These are phyloP conservation scores for Xanthoconium separans DNA, from an alignment of 1,284 basidiomycete species.

Conservation along the genomic window DNA sequence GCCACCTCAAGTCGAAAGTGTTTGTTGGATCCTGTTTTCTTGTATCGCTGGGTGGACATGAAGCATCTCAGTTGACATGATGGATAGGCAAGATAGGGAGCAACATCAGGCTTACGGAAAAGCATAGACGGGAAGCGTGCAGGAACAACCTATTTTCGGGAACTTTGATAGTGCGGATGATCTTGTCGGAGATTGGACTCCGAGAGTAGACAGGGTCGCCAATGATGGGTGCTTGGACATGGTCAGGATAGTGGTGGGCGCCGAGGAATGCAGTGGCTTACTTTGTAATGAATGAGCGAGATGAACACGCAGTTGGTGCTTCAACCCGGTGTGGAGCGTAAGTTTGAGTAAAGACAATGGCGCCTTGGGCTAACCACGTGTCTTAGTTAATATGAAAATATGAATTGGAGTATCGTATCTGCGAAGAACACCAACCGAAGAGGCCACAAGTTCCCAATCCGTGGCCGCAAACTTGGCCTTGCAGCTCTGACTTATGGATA, in stretches of 20 bases:
- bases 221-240: slow-evolving; percentile 57
- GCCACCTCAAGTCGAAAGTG: slow-evolving; percentile 48
- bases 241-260: slow-evolving; percentile 7
- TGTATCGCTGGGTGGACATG: slow-evolving; percentile 44
- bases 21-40: slow-evolving; percentile 41
- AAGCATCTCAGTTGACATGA: neutral
- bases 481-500: slow-evolving; percentile 35
- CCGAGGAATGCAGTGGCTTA: slow-evolving; percentile 23
- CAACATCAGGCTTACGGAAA: slow-evolving; percentile 43
- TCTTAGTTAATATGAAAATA: slow-evolving; percentile 16
- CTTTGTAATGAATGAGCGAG: slow-evolving; percentile 51
- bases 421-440: slow-evolving; percentile 48
- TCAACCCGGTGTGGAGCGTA: slow-evolving; percentile 58
- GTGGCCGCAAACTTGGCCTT: slow-evolving; percentile 47
- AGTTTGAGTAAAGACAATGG: slow-evolving; percentile 60
- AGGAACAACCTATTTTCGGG: slow-evolving; percentile 54
- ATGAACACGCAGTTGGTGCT: slow-evolving; percentile 73
- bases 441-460: slow-evolving; percentile 58
- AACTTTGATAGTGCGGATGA: slow-evolving; percentile 35
- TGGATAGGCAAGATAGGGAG: neutral
- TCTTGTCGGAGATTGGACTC: slow-evolving; percentile 29
- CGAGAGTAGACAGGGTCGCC: slow-evolving; percentile 55
- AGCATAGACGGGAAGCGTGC: slow-evolving; percentile 56
- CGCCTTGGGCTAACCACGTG: slow-evolving; percentile 39
- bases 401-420: slow-evolving; percentile 7